Evolutionary conservation across 805 yeast species (phyloP), one percentile per base, ranked within the genome.

Genomic region (Jamesozyma piceae): DNA sequence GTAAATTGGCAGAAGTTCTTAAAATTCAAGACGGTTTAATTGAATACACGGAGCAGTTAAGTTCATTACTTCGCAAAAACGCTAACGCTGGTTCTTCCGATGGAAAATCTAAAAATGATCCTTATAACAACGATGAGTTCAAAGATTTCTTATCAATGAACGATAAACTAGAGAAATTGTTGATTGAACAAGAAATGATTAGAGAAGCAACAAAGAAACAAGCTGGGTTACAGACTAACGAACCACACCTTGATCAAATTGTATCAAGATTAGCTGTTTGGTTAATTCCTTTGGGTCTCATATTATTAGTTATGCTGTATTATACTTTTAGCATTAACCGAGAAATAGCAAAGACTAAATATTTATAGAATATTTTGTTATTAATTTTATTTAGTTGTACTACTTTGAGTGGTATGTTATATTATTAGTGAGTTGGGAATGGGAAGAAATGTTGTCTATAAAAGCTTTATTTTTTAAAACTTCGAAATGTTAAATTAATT

Each of bases 301-400:
- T 62, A 3, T 52, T 61, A 54, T 38, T 53, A 14, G 49, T 60
- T 4, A 57, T 62, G 63, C 63, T 60, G 3, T 62, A 62, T 45
- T 60, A 59, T 38, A 62, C 65, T 13, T 61, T 58, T 44, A 54
- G 46, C 42, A 61, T 61, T 28, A 58, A 59, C 42, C 64, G 60
- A 50, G 65, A 62, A 37, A 60, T 62, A 37, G 53, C 52, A 9
- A 62, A 62, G 39, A 52, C 59, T 18, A 62, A 62, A 47, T 37
- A 55, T 20, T 43, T 62, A 36, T 62, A 49, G 26, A n/a, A n/a
- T 35, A 21, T 14, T 22, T 14, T 18, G 17, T 30, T 30, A n/a
- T n/a, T n/a, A n/a, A n/a, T n/a, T n/a, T n/a, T 26, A 26, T 26
- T 9, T 26, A 26, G 29, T 26, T n/a, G n/a, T n/a, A n/a, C n/a